These are phyloP conservation scores for Scenedesmus sp. DNA, from an alignment of 163 green algal genomes.

Conservation along the genomic window DNA sequence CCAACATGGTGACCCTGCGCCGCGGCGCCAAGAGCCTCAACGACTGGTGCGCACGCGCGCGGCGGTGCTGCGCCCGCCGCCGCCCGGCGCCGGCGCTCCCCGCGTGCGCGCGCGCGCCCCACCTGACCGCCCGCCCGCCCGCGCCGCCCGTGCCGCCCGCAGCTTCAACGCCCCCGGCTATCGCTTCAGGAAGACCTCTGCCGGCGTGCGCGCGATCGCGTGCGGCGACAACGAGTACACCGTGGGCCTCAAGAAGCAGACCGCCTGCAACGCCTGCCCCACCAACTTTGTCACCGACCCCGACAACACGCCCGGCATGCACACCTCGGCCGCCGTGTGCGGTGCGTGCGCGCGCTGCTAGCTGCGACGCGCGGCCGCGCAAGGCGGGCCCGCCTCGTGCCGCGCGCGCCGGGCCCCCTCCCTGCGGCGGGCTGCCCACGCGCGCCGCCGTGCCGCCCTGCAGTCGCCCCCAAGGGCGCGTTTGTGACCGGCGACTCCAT, in stretches of 20 bases:
- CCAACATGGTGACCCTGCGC: not conserved
- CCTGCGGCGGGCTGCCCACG: too few species aligned
- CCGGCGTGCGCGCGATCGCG: not conserved
- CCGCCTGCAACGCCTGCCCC: not conserved
- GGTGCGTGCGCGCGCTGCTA: too few species aligned
- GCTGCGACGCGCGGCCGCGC: too few species aligned
- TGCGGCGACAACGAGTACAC: conserved; percentile 7
- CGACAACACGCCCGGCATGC: not conserved
- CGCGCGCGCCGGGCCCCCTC: too few species aligned
- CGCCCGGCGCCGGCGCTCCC: too few species aligned
- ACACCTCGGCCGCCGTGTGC: conserved; percentile 3
- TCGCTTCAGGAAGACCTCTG: not conserved
- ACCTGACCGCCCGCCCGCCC: not conserved
- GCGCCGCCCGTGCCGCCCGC: not conserved
- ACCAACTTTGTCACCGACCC: conserved; percentile 4
- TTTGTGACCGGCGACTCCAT: not conserved
- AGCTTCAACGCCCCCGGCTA: not conserved
- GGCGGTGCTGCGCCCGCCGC: not conserved
- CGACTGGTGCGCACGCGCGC: not conserved
- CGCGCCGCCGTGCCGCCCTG: not conserved
- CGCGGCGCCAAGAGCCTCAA: not conserved
- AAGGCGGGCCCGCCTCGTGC: too few species aligned
- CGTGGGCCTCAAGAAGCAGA: not conserved
- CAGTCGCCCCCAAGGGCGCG: not conserved
- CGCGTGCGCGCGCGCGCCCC: too few species aligned